phyloP scores from a whole-genome alignment of 2,329 filamentous ascomycete species.

The Claviceps quebecensis region DNA sequence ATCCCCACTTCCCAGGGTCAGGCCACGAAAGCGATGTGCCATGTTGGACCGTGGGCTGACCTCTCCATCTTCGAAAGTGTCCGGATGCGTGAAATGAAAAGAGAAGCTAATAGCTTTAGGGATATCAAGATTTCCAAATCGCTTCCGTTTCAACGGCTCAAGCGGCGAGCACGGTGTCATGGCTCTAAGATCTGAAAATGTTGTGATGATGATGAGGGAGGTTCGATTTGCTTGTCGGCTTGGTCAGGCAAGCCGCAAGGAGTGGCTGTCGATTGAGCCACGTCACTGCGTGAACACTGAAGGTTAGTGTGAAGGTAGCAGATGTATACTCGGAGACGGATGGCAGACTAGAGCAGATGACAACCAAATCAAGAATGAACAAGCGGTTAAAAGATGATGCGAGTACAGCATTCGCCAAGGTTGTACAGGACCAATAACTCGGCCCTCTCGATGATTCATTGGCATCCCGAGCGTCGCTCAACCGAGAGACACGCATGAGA shows the following conservation, averaged over 20 bases:
- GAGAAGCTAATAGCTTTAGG: conserved; percentile 28
- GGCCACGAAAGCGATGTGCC: conserved; percentile 36
- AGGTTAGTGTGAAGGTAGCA: neutral
- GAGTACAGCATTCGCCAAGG: neutral
- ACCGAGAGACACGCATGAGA: neutral
- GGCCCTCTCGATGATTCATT: neutral
- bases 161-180: conserved; percentile 11
- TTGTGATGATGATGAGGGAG: conserved; percentile 1
- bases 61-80: conserved; percentile 29
- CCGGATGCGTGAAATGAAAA: conserved; percentile 24
- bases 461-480: neutral
- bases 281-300: neutral
- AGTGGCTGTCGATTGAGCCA: neutral
- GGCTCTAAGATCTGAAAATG: neutral
- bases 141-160: conserved; percentile 33
- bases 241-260: neutral
- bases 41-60: conserved; percentile 39
- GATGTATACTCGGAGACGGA: too few relatives aligned
- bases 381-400: neutral
- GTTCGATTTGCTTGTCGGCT: neutral
- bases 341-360: too few relatives aligned
- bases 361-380: neutral
- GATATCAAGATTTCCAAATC: conserved; percentile 20
- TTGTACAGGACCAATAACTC: neutral
- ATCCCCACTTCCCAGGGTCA: conserved; percentile 33